Evolutionary conservation across 306 rosid genomes (phyloP).

Genomic region (Carpinus fangiana): DNA sequence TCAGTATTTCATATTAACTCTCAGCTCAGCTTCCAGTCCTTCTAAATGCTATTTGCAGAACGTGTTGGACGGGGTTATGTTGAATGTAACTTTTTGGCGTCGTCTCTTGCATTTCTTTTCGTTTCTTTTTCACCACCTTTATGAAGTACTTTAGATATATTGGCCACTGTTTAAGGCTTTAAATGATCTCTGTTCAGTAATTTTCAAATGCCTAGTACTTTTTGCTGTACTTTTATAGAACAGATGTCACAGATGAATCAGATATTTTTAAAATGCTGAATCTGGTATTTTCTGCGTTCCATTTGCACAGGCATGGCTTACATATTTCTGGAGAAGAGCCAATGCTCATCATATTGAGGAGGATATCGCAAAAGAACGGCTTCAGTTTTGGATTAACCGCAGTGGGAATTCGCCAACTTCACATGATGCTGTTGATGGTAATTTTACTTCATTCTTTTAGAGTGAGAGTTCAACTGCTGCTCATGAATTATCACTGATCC

Average conservation of each 20-base stretch:
- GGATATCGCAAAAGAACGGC: slow-evolving; percentile 79
- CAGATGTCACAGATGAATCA: slow-evolving; percentile 6
- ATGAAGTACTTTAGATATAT: neutral
- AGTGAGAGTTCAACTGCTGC: neutral
- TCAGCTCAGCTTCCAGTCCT: neutral
- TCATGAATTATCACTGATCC: slow-evolving; percentile 19
- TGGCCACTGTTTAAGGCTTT: neutral
- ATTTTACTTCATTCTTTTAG: slow-evolving; percentile 11
- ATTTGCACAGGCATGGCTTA: slow-evolving; percentile 84
- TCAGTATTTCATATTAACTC: neutral
- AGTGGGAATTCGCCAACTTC: slow-evolving; percentile 84
- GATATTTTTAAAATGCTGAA: neutral
- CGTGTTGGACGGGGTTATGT: neutral
- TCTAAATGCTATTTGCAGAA: neutral
- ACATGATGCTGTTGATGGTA: slow-evolving; percentile 94
- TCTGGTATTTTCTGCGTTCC: slow-evolving; percentile 2
- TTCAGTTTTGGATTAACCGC: slow-evolving; percentile 89
- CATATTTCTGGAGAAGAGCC: slow-evolving; percentile 98
- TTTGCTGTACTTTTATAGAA: neutral
- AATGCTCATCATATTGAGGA: slow-evolving; percentile 81
- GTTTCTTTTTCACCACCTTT: neutral
- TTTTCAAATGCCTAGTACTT: neutral
- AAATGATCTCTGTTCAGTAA: neutral
- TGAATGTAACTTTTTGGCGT: neutral
- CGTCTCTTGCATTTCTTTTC: neutral